These are phyloP conservation scores for Paraphaeosphaeria minitans DNA, from an alignment of 2,329 filamentous ascomycete species.

Conservation along the genomic window DNA sequence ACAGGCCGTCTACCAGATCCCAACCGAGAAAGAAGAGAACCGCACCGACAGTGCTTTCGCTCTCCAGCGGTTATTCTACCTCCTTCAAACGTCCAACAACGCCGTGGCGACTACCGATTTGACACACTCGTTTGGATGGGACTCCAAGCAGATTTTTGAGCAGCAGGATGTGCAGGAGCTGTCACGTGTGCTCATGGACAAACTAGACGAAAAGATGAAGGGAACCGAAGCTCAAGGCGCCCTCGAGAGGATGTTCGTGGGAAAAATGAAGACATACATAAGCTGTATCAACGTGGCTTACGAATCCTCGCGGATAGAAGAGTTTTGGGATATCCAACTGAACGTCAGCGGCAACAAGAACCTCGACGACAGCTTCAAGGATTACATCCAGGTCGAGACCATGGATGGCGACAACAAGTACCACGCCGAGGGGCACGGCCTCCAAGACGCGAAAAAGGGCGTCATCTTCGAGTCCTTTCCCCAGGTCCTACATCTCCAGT, in stretches of 20 bases:
- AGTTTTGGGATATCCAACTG: conserved; percentile 98
- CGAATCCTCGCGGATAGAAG: conserved; percentile 92
- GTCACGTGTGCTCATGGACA: conserved; percentile 95
- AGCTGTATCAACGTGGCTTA: conserved; percentile 98
- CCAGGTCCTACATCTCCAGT: conserved; percentile 88
- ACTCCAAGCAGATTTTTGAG: conserved; percentile 96
- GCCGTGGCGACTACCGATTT: conserved; percentile 92
- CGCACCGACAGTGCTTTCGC: conserved; percentile 90
- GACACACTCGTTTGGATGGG: conserved; percentile 97
- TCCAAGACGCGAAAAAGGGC: conserved; percentile 96
- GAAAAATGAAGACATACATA: conserved; percentile 98
- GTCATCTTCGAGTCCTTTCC: conserved; percentile 97
- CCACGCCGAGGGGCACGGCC: conserved; percentile 85
- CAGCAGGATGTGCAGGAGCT: conserved; percentile 98
- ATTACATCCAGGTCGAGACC: conserved; percentile 96
- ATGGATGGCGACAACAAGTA: conserved; percentile 99
- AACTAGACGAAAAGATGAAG: conserved; percentile 98
- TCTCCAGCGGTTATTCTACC: conserved; percentile 91
- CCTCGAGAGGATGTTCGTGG: conserved; percentile 88
- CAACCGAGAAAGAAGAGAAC: conserved; percentile 82
- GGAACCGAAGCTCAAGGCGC: conserved; percentile 89
- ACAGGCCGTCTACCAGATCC: conserved; percentile 95
- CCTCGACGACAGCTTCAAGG: conserved; percentile 89
- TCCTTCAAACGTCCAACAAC: conserved; percentile 81
- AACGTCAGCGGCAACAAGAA: conserved; percentile 95